These are phyloP conservation scores for Cajanus cajan DNA, from an alignment of 306 rosid genomes.

Conservation along the genomic window DNA sequence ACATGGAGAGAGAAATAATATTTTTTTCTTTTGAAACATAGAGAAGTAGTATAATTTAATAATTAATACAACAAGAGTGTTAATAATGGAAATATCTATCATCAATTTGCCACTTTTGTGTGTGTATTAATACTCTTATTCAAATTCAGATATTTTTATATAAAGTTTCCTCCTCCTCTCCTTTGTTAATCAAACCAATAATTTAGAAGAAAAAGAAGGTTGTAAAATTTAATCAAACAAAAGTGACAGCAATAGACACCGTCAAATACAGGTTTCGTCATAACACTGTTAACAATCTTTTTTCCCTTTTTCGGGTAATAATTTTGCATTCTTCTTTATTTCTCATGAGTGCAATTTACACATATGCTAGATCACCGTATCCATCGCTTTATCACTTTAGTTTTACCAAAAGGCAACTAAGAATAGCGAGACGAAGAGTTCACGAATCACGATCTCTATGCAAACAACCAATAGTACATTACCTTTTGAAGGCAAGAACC, in stretches of 20 bases:
- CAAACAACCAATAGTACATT: not conserved
- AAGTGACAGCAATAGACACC: not conserved
- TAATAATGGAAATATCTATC: not conserved
- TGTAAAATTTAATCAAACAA: not conserved
- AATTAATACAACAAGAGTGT: not conserved
- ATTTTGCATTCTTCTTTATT: not conserved
- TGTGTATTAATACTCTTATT: not conserved
- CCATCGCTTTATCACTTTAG: not conserved
- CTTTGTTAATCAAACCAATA: not conserved
- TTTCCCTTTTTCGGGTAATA: not conserved
- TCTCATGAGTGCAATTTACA: not conserved
- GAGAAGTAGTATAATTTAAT: not conserved
- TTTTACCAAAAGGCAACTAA: not conserved
- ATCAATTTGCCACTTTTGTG: not conserved
- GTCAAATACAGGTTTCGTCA: not conserved
- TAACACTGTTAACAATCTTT: not conserved
- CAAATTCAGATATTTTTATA: not conserved
- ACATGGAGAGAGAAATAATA: not conserved
- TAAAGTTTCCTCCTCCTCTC: not conserved
- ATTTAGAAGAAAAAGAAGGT: not conserved
- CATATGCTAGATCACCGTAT: not conserved
- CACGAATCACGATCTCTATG: too few relatives aligned
- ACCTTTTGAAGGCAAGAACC: not conserved
- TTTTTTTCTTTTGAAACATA: too few relatives aligned
- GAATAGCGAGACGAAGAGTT: not conserved